These are phyloP conservation scores for Ophiognomonia clavigignenti-juglandacearum DNA, from an alignment of 2,329 filamentous ascomycete genomes.

Conservation along the genomic window DNA sequence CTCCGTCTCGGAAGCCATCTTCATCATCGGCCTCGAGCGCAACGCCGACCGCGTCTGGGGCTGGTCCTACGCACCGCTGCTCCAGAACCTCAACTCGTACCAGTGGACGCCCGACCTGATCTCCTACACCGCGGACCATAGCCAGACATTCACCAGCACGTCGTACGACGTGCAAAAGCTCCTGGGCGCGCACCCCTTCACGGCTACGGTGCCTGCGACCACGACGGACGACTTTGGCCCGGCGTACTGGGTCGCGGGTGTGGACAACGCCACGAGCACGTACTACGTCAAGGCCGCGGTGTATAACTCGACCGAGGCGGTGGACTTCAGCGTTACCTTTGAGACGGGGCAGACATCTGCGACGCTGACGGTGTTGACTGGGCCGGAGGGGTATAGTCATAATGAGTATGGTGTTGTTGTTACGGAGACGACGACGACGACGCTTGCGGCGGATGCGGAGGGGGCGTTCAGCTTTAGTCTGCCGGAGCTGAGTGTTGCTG, in stretches of 20 bases:
- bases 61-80: conserved; percentile 7
- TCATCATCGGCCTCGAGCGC: conserved; percentile 47
- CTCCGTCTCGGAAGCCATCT: conserved; percentile 53
- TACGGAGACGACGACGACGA: conserved; percentile 36
- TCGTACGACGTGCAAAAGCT: conserved; percentile 15
- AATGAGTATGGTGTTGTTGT: conserved; percentile 45
- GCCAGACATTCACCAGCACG: conserved; percentile 14
- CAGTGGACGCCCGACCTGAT: conserved; percentile 38
- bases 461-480: conserved; percentile 48
- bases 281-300: conserved; percentile 15
- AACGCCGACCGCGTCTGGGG: conserved; percentile 26
- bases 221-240: conserved; percentile 20
- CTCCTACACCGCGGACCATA: conserved; percentile 11
- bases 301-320: conserved; percentile 40
- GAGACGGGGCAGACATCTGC: conserved; percentile 36
- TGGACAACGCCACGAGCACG: conserved; percentile 14
- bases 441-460: conserved; percentile 35
- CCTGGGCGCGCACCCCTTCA: conserved; percentile 9
- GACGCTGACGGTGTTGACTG: conserved; percentile 40
- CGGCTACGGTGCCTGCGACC: conserved; percentile 11
- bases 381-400: conserved; percentile 36
- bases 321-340: conserved; percentile 42
- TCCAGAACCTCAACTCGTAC: conserved; percentile 41
- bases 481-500: conserved; percentile 51
- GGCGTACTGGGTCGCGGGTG: conserved; percentile 18